phyloP scores from a whole-genome alignment of 2,329 filamentous ascomycete genomes.

The Neopestalotiopsis clavispora region DNA sequence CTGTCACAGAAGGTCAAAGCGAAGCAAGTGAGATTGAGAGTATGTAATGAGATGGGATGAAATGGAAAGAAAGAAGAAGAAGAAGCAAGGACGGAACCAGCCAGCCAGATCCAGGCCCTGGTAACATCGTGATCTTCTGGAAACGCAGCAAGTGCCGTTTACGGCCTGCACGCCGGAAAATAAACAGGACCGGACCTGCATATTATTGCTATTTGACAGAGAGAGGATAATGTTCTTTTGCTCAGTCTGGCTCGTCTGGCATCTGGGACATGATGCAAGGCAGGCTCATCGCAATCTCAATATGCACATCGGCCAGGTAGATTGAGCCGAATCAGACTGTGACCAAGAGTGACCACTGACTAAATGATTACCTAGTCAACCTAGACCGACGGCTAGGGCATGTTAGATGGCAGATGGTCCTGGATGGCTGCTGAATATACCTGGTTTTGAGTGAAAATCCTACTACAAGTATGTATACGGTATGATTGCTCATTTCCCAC shows the following conservation, averaged over 20 bases:
- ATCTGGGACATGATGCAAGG: not conserved
- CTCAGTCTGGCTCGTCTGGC: not conserved
- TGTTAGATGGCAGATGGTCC: no score
- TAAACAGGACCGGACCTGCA: constrained; percentile 9
- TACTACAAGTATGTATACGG: no score
- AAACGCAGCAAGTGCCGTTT: constrained; percentile 6
- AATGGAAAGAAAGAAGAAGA: not conserved
- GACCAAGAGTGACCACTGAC: not conserved
- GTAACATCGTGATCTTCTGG: constrained; percentile 1
- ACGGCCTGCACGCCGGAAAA: not conserved
- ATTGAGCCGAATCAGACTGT: not conserved
- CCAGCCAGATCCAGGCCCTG: not conserved
- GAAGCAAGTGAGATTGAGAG: not conserved
- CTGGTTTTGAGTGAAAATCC: no score
- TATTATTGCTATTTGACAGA: not conserved
- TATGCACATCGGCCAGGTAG: constrained; percentile 6
- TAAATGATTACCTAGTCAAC: not conserved
- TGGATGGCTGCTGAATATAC: no score
- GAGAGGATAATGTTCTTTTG: not conserved
- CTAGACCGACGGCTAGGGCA: no score
- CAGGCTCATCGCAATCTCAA: constrained; percentile 4
- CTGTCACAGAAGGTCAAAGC: not conserved
- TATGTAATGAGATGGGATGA: not conserved
- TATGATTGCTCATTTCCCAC: not conserved
- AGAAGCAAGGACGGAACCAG: no score